Evolutionary conservation across 176 grass and related monocot species (phyloP).

Genomic region (Aegilops speltoides): DNA sequence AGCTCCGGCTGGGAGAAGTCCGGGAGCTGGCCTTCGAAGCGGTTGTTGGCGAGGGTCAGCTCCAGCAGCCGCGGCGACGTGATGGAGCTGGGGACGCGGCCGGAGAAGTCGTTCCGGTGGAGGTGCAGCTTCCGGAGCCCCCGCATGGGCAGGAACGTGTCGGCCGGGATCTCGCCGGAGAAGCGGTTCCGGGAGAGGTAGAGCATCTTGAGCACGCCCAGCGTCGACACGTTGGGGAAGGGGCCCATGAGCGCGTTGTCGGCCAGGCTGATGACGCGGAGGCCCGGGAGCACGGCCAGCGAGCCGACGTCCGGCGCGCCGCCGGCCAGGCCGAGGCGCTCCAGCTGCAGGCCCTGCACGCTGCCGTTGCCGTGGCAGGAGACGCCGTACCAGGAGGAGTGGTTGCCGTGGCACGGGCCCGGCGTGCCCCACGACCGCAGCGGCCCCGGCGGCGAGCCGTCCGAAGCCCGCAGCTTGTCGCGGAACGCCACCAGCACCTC

Average conservation of each 20-base stretch:
- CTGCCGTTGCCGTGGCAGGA: slow-evolving; percentile 65
- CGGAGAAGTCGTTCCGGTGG: slow-evolving; percentile 56
- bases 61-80: slow-evolving; percentile 61
- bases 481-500: slow-evolving; percentile 72
- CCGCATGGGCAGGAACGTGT: slow-evolving; percentile 61
- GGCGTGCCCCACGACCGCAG: slow-evolving; percentile 53
- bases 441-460: slow-evolving; percentile 41
- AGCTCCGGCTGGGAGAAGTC: slow-evolving; percentile 61
- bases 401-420: slow-evolving; percentile 39
- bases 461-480: slow-evolving; percentile 34
- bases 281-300: slow-evolving; percentile 39
- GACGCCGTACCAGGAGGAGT: slow-evolving; percentile 68
- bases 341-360: slow-evolving; percentile 77
- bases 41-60: slow-evolving; percentile 60
- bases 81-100: slow-evolving; percentile 58
- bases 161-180: slow-evolving; percentile 59
- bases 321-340: slow-evolving; percentile 63
- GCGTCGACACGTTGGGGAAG: slow-evolving; percentile 66
- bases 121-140: slow-evolving; percentile 79
- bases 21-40: slow-evolving; percentile 55
- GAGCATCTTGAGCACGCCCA: slow-evolving; percentile 58
- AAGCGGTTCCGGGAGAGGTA: slow-evolving; percentile 74
- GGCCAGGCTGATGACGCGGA: slow-evolving; percentile 68
- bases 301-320: slow-evolving; percentile 24
- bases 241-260: slow-evolving; percentile 70